phyloP scores from a whole-genome alignment of 495 filamentous ascomycete genomes.

The Penicillium ucsense region DNA sequence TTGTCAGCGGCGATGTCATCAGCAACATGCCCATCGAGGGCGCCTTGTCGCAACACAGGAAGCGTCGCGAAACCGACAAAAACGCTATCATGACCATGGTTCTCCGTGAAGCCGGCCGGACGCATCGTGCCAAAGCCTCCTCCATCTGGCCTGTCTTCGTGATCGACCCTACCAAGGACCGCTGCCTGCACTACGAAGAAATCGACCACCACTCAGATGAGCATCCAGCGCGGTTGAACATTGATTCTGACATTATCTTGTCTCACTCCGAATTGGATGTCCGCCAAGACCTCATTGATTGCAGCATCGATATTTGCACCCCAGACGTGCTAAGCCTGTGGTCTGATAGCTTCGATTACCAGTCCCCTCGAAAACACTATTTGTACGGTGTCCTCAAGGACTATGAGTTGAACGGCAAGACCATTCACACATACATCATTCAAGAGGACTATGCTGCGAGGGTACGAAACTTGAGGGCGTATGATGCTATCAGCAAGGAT shows the following conservation, averaged over 20 bases:
- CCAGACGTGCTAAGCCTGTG: conserved; percentile 89
- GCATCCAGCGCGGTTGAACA: conserved; percentile 46
- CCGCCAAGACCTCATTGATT: conserved; percentile 84
- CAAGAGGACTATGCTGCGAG: conserved; percentile 68
- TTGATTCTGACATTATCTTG: conserved; percentile 65
- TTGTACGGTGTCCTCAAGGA: conserved; percentile 89
- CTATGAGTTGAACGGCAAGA: conserved; percentile 92
- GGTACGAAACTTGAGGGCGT: conserved; percentile 75
- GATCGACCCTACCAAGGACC: conserved; percentile 66
- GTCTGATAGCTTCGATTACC: conserved; percentile 97
- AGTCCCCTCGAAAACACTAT: conserved; percentile 78
- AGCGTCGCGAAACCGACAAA: conserved; percentile 73
- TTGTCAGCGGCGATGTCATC: conserved; percentile 91
- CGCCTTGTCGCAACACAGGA: conserved; percentile 68
- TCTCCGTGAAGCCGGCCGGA: conserved; percentile 63
- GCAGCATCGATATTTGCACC: conserved; percentile 94
- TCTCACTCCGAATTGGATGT: conserved; percentile 62
- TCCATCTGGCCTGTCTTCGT: conserved; percentile 74
- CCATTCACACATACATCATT: conserved; percentile 83
- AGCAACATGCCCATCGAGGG: conserved; percentile 76
- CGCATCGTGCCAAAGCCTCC: conserved; percentile 64
- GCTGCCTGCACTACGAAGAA: conserved; percentile 93
- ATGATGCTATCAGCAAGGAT: conserved; percentile 84
- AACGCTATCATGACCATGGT: conserved; percentile 99
- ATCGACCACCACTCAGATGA: conserved; percentile 33